Percentiles rank a stretch among this genome's conserved stretches.
Evolutionary conservation across 495 filamentous ascomycete species (phyloP).

Genomic region (Aspergillus diversus): DNA sequence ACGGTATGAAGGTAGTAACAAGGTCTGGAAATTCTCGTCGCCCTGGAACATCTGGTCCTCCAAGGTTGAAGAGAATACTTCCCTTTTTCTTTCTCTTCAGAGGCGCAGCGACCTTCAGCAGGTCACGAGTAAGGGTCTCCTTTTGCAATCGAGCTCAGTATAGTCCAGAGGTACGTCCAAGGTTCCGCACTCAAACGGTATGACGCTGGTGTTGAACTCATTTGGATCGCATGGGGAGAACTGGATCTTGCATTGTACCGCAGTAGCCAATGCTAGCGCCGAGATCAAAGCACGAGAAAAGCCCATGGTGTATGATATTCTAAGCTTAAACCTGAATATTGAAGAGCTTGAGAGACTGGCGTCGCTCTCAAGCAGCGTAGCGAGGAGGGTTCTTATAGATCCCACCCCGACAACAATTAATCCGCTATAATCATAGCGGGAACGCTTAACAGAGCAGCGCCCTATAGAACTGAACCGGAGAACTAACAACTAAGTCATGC

Average conservation of each 20-base stretch:
- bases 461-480: no score
- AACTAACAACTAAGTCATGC: no score
- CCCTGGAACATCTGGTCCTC: constrained; percentile 3
- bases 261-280: constrained; percentile 2
- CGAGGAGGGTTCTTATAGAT: no score
- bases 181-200: constrained; percentile 11
- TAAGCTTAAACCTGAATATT: background rate
- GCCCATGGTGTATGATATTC: constrained; percentile 6
- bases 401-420: no score
- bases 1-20: constrained; percentile 10
- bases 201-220: constrained; percentile 8
- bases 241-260: constrained; percentile 7
- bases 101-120: constrained; percentile 12
- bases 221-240: constrained; percentile 5
- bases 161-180: constrained; percentile 14
- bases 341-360: no score
- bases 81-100: constrained; percentile 7
- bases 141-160: background rate
- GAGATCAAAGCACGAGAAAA: constrained; percentile 6
- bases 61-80: constrained; percentile 10
- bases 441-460: no score
- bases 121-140: constrained; percentile 11
- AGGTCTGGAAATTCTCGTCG: background rate
- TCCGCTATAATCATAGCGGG: no score
- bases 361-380: no score